Base-by-base conservation (phyloP, 345 rosid genomes). In the Corchorus capsularis region DNA sequence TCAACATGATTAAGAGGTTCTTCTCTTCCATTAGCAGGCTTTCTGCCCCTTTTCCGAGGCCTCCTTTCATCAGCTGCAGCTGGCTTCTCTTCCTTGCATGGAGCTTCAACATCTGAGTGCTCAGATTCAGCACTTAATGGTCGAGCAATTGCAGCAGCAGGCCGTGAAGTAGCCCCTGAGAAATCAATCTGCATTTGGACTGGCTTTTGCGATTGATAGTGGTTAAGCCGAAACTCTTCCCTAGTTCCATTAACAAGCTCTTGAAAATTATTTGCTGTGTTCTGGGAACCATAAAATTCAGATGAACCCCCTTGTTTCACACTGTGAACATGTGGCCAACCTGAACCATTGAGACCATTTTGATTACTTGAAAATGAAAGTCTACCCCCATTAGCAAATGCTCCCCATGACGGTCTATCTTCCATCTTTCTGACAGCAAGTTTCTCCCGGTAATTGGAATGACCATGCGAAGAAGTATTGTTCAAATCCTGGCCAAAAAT, bases 1-100 rank as follows among this genome's bases (percentile, higher is more conserved):
- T 96, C 99, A 60, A 96, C 99, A 34, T 96, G 99, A 79, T 96
- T 96, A 56, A 96, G 86, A 20, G 99, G 95, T 75, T 96, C 99
- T 71, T 96, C 98, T 82, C 99, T 89, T 75, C 99, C 99, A 72
- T 96, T 93, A 1, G 97, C 96, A 20, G 99, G 99, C 87, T 92
- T 96, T 79, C 99, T 89, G 11, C 99, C 99, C 63, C 99, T 85
- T 75, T 96, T 96, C 6, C 96, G 85, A 1, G 97, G 99, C 79
- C 89, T 89, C 80, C 87, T 88, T 72, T 90, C 99, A 34, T 91
- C 93, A 35, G 69, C 84, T 37, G 69, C 63, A 1, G 69, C 77
- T 11, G 87, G 74, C 62, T 54, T 80, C 79, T 87, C 94, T 73
- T 88, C 94, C 47, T 74, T 85, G 84, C 90, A 86, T 2, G 93